These are phyloP conservation scores for Sugiyamaella floridensis DNA, from an alignment of 805 yeast species.

Conservation along the genomic window DNA sequence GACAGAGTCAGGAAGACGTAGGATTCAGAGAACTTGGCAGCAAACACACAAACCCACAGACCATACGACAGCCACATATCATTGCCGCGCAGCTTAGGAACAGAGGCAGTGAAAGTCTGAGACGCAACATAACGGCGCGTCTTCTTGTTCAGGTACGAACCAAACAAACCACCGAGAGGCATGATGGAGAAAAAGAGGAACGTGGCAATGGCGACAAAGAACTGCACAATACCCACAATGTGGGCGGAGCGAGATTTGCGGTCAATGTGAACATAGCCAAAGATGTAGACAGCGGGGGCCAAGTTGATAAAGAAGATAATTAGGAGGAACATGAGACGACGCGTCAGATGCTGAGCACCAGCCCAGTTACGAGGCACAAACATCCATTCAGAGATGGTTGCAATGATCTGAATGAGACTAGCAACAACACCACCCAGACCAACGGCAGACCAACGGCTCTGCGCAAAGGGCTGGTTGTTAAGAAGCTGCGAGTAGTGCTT, in stretches of 20 bases:
- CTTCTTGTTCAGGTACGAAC: conserved; percentile 76
- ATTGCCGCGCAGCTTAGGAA: conserved; percentile 69
- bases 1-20: conserved; percentile 87
- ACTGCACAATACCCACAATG: conserved; percentile 53
- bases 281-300: conserved; percentile 81
- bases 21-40: conserved; percentile 85
- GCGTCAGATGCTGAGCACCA: conserved; percentile 93
- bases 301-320: conserved; percentile 63
- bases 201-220: conserved; percentile 82
- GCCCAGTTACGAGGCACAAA: conserved; percentile 98
- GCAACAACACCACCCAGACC: conserved; percentile 93
- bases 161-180: conserved; percentile 96
- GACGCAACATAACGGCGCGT: conserved; percentile 57
- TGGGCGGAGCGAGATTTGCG: conserved; percentile 28
- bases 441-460: conserved; percentile 86
- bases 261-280: conserved; percentile 38
- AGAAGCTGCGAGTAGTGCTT: conserved; percentile 74
- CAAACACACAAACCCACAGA: conserved; percentile 82
- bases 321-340: conserved; percentile 74
- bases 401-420: conserved; percentile 67
- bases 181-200: conserved; percentile 79
- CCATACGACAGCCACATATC: conserved; percentile 96
- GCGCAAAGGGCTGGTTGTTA: conserved; percentile 82
- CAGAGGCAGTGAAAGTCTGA: conserved; percentile 92
- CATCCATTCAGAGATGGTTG: conserved; percentile 88